phyloP scores from a whole-genome alignment of 495 filamentous ascomycete species.

The Lasiosphaeris hirsuta region DNA sequence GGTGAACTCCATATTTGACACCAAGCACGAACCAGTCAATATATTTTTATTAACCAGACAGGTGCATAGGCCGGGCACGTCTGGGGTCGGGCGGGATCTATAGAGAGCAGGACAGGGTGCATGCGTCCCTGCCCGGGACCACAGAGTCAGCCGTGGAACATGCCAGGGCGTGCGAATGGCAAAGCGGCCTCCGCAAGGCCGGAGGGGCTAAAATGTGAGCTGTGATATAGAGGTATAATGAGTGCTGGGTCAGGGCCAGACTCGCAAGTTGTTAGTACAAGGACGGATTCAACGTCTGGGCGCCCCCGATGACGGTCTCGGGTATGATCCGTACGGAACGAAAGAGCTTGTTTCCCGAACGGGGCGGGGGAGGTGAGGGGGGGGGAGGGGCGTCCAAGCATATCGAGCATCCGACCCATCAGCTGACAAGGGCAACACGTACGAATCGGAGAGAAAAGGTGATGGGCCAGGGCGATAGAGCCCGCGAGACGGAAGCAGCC shows the following conservation, averaged over 20 bases:
- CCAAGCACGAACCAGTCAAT: conserved; percentile 16
- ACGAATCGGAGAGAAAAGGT: conserved; percentile 2
- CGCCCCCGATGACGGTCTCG: not conserved
- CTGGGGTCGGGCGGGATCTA: not conserved
- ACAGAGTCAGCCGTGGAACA: not conserved
- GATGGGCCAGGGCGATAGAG: not conserved
- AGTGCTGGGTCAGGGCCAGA: not conserved
- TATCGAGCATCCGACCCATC: not conserved
- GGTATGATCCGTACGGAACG: not conserved
- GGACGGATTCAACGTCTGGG: not conserved
- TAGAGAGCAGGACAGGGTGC: no score
- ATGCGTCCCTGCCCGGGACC: no score
- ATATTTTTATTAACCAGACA: conserved; percentile 5
- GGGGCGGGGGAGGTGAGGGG: not conserved
- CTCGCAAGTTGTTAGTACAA: not conserved
- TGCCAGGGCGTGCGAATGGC: no score
- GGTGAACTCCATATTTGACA: conserved; percentile 9
- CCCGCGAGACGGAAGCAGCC: conserved; percentile 16
- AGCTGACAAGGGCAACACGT: not conserved
- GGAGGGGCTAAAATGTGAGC: not conserved
- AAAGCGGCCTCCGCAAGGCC: no score
- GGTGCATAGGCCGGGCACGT: not conserved
- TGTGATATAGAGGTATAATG: conserved; percentile 1
- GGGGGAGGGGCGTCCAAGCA: not conserved
- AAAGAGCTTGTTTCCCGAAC: conserved; percentile 11